Evolutionary conservation across 1,139 yeast genomes (phyloP).

Genomic region (Spencermartinsiella ligniputridi): DNA sequence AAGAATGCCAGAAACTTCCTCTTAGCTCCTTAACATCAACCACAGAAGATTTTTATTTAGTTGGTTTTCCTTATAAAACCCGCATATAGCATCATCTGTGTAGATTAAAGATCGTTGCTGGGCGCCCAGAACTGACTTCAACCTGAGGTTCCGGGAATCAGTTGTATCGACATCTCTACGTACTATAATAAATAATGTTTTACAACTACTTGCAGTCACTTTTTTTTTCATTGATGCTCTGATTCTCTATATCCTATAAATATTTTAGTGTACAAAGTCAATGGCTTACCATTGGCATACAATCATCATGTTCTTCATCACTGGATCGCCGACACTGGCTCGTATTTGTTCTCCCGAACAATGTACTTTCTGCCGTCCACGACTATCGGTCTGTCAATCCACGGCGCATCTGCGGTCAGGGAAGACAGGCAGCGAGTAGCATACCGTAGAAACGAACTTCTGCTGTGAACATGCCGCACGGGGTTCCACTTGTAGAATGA

Average conservation of each 20-base stretch:
- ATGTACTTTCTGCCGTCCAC: conserved; percentile 23
- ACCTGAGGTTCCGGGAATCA: conserved; percentile 35
- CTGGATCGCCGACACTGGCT: conserved; percentile 4
- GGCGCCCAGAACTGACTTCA: conserved; percentile 33
- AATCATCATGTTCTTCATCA: no score
- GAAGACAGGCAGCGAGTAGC: conserved; percentile 31
- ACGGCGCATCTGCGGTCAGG: conserved; percentile 30
- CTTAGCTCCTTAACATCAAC: conserved; percentile 10
- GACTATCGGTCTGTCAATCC: conserved; percentile 30
- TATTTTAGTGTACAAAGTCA: no score
- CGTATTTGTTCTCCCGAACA: conserved; percentile 18
- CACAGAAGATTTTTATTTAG: conserved; percentile 4
- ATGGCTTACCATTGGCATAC: no score
- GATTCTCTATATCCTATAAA: no score
- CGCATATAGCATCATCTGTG: conserved; percentile 18
- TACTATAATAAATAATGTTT: no score
- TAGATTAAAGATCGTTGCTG: conserved; percentile 31
- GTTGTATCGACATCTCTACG: conserved; percentile 33
- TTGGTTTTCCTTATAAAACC: no score
- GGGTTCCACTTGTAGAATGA: conserved; percentile 28
- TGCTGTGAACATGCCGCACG: conserved; percentile 20
- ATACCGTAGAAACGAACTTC: conserved; percentile 25
- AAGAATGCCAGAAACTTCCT: conserved; percentile 1
- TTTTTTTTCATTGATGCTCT: no score
- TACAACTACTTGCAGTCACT: no score